Evolutionary conservation across 352 stramenopile genomes (phyloP), one percentile per base, ranked within the genome.

Genomic region (Phytophthora megakarya): DNA sequence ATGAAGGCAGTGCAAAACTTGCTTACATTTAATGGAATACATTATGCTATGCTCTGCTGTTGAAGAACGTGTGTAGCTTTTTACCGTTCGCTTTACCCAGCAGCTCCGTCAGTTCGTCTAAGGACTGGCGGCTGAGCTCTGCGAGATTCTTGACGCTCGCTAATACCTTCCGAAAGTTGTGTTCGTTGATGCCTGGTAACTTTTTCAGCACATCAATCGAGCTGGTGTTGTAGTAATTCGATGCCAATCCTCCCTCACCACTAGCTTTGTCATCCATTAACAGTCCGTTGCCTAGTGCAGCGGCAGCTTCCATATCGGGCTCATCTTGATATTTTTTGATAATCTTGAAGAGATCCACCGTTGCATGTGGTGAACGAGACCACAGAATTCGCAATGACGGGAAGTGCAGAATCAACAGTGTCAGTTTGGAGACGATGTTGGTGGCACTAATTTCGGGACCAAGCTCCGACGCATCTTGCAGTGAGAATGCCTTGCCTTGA

Each of bases 371-470:
- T 32, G 86, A 97, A 26, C 91, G 82, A 15, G 95, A 98, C 97
- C 97, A 99, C 28, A 99, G 67, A 21, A 99, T 90, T 12, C 96
- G 80, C 16, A 99, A 77, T 40, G 90, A 81, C 5, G 96, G 97
- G 72, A 98, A 99, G 60, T 98, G 84, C 33, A 98, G 80, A 13
- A 96, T 89, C 6, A 99, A 81, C 23, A 99, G 68, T 23, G 86
- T 89, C 32, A 99, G 86, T 67, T 99, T 99, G 12, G 95, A 98
- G 46, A 95, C 89, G 64, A 99, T 96, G 52, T 89, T 96, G 54
- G 86, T 92, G 32, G 78, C 86, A 62, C 76, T 87, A 54, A 99
- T 99, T 63, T 99, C 96, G n/a, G 78, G 65, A 9, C 88, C 77
- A 25, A 99, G 76, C 49, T 99, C 95, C 21, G 86, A 90, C 19